Evolutionary conservation across 305 asterid species (phyloP), one percentile per base, ranked within the genome.

Genomic region (Euphrasia arctica): DNA sequence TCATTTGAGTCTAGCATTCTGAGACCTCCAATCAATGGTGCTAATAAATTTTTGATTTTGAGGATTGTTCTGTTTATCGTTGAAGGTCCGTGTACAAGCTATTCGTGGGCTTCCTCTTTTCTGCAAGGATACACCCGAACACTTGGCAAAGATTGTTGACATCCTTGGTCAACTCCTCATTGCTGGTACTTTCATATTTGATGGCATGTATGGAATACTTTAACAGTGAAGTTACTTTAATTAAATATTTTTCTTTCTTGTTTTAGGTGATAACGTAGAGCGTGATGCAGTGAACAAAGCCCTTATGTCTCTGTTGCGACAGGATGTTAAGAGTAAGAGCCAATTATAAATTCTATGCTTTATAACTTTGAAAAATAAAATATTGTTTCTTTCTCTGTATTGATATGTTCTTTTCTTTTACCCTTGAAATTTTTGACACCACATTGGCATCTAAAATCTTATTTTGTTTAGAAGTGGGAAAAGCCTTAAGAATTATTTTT

Each of bases 271-370:
- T 75, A 92, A 87, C 32, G 91, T 89, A 66, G 98, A 92, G 81
- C 96, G 91, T 43, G 97, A 92, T 79, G 96, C 98, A 14, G 97
- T 92, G 60, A 87, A 90, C 73, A 87, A 92, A 73, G 95, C 96
- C 67, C 78, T 92, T 47, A 74, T 92, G 85, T 67, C 93, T 43
- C 80, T 90, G 70, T 69, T 90, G 87, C 83, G 94, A 57, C 97
- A 85, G 89, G 96, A 92, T 81, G 85, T 87, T 64, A 92, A 83
- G 86, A 85, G 96, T 92, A 82, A 73, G 96, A 43, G 51, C 28
- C 31, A 43, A 41, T 13, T 61, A 4, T 22, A 15, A 60, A 27
- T 2, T 25, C 14, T 14, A 15, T 45, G 3, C 14, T 15, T 61
- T 15, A 39, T 48, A 3, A 34, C 50, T 43, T 32, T 39, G 9